Conservation (phyloP, 305 asterid genomes). For the Fraxinus ornus region DNA sequence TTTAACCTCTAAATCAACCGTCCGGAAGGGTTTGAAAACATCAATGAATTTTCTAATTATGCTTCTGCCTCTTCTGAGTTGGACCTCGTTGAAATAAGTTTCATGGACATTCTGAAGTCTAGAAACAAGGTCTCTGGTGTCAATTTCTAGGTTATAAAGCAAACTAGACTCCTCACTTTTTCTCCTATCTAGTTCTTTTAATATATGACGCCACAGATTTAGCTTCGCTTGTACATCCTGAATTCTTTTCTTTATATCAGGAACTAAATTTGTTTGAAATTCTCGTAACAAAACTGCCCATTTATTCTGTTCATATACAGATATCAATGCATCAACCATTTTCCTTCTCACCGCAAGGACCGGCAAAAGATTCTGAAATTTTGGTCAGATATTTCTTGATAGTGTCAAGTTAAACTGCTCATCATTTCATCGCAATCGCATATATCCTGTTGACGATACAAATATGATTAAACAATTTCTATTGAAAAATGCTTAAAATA, state of each 20-base stretch:
- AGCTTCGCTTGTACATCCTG: background rate
- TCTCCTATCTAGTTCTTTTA: background rate
- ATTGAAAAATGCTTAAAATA: no score
- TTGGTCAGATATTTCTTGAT: background rate
- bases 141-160: background rate
- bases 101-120: background rate
- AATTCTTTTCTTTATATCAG: no score
- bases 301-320: background rate
- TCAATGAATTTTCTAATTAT: background rate
- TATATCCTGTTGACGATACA: background rate
- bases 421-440: background rate
- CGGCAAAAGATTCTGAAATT: background rate
- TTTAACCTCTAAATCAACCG: background rate
- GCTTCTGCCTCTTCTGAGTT: background rate
- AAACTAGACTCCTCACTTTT: background rate
- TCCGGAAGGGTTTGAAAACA: background rate
- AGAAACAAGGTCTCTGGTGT: background rate
- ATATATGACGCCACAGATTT: background rate
- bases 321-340: background rate
- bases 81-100: background rate
- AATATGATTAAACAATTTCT: no score
- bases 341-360: background rate
- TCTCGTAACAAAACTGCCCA: background rate
- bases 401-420: background rate
- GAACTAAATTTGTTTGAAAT: background rate